These are phyloP conservation scores for Podaxis pistillaris DNA, from an alignment of 768 basidiomycete species.

Conservation along the genomic window DNA sequence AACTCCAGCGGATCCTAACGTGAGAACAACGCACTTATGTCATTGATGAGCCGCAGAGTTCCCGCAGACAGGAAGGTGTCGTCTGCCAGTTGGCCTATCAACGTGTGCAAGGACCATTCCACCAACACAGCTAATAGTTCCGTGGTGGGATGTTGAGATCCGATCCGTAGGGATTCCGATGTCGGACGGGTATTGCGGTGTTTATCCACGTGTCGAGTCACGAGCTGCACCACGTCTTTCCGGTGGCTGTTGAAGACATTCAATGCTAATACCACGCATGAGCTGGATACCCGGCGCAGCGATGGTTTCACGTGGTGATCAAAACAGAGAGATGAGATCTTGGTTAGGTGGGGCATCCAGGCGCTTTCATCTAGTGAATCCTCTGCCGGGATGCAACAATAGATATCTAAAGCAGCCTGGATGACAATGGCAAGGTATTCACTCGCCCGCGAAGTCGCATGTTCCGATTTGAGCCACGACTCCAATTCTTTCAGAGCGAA, in stretches of 20 bases:
- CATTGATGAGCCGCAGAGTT: not conserved
- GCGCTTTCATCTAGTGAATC: conserved; percentile 19
- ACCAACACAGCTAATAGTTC: not conserved
- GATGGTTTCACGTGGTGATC: not conserved
- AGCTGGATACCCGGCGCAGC: not conserved
- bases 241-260: not conserved
- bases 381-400: conserved; percentile 10
- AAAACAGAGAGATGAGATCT: conserved; percentile 10
- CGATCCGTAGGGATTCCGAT: conserved; percentile 3
- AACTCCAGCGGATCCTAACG: not conserved
- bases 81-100: conserved; percentile 5
- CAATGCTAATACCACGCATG: not conserved
- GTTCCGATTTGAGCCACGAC: conserved; percentile 40
- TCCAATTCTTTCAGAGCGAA: conserved; percentile 25
- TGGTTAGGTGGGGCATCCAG: conserved; percentile 30
- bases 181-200: not conserved
- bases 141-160: not conserved
- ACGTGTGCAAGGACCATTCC: conserved; percentile 5
- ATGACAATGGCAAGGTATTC: conserved; percentile 38
- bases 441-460: conserved; percentile 21
- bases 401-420: conserved; percentile 45
- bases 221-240: not conserved
- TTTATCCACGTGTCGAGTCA: not conserved
- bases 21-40: conserved; percentile 10
- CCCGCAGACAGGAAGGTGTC: not conserved